These are phyloP conservation scores for Akanthomyces uredinophilus DNA, from an alignment of 2,329 filamentous ascomycete species.

Conservation along the genomic window DNA sequence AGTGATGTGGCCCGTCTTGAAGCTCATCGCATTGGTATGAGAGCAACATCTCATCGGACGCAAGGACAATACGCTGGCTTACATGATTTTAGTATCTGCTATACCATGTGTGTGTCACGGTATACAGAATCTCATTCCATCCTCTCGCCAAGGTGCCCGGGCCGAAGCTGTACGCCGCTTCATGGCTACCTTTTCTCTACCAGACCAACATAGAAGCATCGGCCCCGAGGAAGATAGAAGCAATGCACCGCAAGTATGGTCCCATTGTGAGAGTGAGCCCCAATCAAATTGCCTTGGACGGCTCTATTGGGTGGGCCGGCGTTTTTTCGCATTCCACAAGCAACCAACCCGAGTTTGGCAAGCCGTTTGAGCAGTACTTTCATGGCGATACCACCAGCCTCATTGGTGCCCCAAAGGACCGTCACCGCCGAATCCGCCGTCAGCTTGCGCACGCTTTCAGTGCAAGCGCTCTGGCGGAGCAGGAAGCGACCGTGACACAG, in stretches of 20 bases:
- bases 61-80: too few relatives aligned
- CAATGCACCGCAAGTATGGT: slow-evolving; percentile 25
- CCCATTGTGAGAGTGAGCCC: slow-evolving; percentile 37
- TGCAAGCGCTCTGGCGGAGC: slow-evolving; percentile 25
- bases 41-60: too few relatives aligned
- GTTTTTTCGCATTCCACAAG: slow-evolving; percentile 24
- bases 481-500: slow-evolving; percentile 24
- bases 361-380: slow-evolving; percentile 7
- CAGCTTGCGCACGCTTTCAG: slow-evolving; percentile 29
- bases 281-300: slow-evolving; percentile 32
- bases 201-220: slow-evolving; percentile 18
- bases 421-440: slow-evolving; percentile 20
- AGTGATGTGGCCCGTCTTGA: neutral
- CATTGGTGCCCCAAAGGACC: slow-evolving; percentile 16
- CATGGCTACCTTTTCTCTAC: slow-evolving; percentile 19
- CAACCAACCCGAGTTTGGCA: slow-evolving; percentile 17
- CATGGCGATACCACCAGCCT: slow-evolving; percentile 17
- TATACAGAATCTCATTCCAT: slow-evolving; percentile 18
- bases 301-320: slow-evolving; percentile 29
- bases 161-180: slow-evolving; percentile 21
- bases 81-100: neutral
- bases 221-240: slow-evolving; percentile 18
- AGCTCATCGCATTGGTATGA: neutral
- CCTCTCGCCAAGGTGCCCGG: slow-evolving; percentile 28
- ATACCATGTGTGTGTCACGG: neutral